Evolutionary conservation across 345 rosid genomes (phyloP), one percentile per base, ranked within the genome.

Genomic region (Aquilaria yunnanensis): DNA sequence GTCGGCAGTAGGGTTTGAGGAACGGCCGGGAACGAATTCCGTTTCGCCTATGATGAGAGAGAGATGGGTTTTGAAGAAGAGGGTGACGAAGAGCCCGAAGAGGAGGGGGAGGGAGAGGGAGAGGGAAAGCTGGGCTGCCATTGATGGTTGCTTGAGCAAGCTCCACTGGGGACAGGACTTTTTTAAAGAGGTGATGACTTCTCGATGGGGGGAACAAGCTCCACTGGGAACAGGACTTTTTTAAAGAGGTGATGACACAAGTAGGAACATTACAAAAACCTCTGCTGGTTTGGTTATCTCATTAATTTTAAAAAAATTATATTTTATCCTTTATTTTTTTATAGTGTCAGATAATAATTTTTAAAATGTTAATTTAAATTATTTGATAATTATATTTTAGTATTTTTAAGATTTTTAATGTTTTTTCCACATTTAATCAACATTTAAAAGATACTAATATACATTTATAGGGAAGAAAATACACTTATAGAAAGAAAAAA

Each of bases 1-100:
- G 68, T 88, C 94, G 1, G 61, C 14, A 65, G 41, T 52, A 2
- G 62, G 62, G 14, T 16, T 41, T 23, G 59, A 56, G 53, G 68
- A 57, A 47, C 57, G 77, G 72, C 31, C 1, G 58, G 6, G 60
- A 43, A 33, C 12, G 11, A 54, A 30, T 47, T 41, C 14, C 57
- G 29, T 57, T 51, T 60, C 14, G 62, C 63, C 7, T 12, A 32
- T 61, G 57, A 72, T 47, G 63, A 64, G 59, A 58, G 65, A 60
- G 72, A 65, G 76, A 57, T 32, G 62, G 70, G 71, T 34, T 51
- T 71, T 54, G 61, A 71, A 32, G 62, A 63, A 23, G 49, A 71
- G 61, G 51, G 59, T 47, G 60, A 85, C 47, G 32, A 66, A 57
- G 58, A 32, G 47, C 32, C 67, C 60, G 45, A 58, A 69, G 54